Evolutionary conservation across 2,329 filamentous ascomycete genomes (phyloP).

Genomic region (Epicoccum sorghinum): DNA sequence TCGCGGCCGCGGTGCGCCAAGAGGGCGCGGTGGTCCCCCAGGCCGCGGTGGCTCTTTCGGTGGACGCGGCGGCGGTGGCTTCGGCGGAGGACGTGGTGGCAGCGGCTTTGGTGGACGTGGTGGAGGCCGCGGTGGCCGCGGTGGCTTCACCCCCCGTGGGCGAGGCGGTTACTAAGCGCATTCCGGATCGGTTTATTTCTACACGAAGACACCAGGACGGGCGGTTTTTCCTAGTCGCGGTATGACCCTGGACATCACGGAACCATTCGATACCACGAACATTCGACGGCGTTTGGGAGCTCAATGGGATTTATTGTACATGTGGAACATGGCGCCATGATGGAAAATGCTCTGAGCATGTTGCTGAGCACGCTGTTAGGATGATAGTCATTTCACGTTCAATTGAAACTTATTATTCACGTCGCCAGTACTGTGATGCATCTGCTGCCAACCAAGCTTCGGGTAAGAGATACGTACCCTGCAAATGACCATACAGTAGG

Average conservation of each 20-base stretch:
- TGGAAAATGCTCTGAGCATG: conserved; percentile 15
- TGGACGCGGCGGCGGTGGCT: conserved; percentile 42
- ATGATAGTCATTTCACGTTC: conserved; percentile 18
- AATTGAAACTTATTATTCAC: conserved; percentile 15
- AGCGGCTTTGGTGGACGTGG: conserved; percentile 38
- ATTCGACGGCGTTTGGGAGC: conserved; percentile 43
- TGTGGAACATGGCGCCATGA: conserved; percentile 35
- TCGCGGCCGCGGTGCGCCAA: conserved; percentile 57
- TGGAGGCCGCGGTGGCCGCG: conserved; percentile 28
- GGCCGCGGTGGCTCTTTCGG: conserved; percentile 51
- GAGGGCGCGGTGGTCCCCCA: conserved; percentile 53
- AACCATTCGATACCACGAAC: conserved; percentile 42
- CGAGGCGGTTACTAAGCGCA: conserved; percentile 40
- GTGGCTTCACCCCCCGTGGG: conserved; percentile 36
- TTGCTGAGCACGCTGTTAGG: conserved; percentile 14
- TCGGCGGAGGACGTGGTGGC: conserved; percentile 48
- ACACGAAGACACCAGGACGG: conserved; percentile 19
- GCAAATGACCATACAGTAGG: too few species aligned
- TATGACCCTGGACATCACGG: conserved; percentile 29
- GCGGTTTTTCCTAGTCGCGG: conserved; percentile 24
- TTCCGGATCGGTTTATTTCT: conserved; percentile 14
- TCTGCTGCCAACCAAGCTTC: too few species aligned
- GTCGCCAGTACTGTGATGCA: neutral
- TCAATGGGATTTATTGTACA: conserved; percentile 32
- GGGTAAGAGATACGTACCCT: too few species aligned